These are phyloP conservation scores for Warburgia ugandensis DNA, from an alignment of 164 flowering plant species.

Conservation along the genomic window DNA sequence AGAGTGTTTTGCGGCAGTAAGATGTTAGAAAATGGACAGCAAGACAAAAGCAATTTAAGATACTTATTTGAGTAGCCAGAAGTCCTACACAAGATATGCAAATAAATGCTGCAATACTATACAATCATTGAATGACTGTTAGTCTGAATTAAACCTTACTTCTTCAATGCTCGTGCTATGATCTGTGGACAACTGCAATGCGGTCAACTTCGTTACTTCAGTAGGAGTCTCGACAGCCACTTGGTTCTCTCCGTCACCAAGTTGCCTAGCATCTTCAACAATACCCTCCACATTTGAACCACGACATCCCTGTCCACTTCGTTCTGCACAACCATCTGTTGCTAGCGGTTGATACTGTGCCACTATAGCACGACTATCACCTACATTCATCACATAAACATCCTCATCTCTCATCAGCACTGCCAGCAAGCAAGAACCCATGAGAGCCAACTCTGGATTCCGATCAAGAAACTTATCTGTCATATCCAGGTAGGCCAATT, in stretches of 20 bases:
- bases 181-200: constrained; percentile 94
- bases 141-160: constrained; percentile 39
- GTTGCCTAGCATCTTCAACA: too few relatives aligned
- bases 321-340: constrained; percentile 21
- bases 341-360: constrained; percentile 59
- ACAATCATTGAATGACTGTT: too few relatives aligned
- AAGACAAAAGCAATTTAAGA: too few relatives aligned
- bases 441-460: constrained; percentile 88
- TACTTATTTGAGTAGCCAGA: too few relatives aligned
- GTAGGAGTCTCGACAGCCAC: constrained; percentile 32
- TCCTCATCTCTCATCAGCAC: constrained; percentile 95
- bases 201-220: constrained; percentile 44
- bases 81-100: too few relatives aligned
- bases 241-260: too few relatives aligned
- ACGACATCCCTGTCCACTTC: constrained; percentile 16
- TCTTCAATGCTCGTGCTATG: constrained; percentile 99
- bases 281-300: constrained; percentile 42
- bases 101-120: too few relatives aligned
- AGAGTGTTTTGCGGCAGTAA: too few relatives aligned
- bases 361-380: constrained; percentile 96
- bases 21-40: too few relatives aligned
- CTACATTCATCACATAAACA: constrained; percentile 97
- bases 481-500: constrained; percentile 78
- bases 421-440: constrained; percentile 95
- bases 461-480: constrained; percentile 78